Base-by-base conservation (phyloP, 148 eudicot genomes). In the Spergularia marina region DNA sequence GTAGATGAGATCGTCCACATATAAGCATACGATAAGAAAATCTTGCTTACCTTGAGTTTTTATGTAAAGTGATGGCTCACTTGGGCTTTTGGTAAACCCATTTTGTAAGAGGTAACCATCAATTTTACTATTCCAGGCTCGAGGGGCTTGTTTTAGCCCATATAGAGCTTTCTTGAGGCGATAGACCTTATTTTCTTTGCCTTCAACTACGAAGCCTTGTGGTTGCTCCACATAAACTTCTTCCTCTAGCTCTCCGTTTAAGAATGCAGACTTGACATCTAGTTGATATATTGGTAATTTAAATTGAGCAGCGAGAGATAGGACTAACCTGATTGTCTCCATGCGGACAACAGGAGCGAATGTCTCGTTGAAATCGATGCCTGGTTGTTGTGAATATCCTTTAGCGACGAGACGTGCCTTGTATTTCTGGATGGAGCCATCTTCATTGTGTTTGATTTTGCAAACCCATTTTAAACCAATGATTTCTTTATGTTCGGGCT, bases 111-210 rank as follows among this genome's bases (percentile, higher is more conserved):
- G 68, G 58, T 76, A 76, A 5, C 18, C 18, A 10, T 66, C 72
- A 40, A 74, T 74, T 30, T 59, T 51, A 17, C 53, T 63, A 30
- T 75, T 52, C 78, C 78, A 75, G 2, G 71, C 78, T 65, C 71
- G 34, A 20, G 67, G 5, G 36, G 78, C 78, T 66, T 75, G 65
- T 20, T 65, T 65, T 14, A 65, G 72, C 54, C 61, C 72, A 41
- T 54, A 65, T 15, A 66, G 41, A 0, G 78, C 53, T 66, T 75
- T 75, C 12, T 53, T 59, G 4, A 70, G 15, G 36, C 36, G 36
- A 30, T 30, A 30, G 4, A 30, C 36, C 36, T 30, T 30, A 2
- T 30, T 30, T 30, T 30, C 36, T 30, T 30, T 2, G 36, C 36
- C 36, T 30, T 30, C 36, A 30, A 30, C 36, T 30, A 30, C 1